These are phyloP conservation scores for Euphorbia lathyris DNA, from an alignment of 345 rosid species.

Conservation along the genomic window DNA sequence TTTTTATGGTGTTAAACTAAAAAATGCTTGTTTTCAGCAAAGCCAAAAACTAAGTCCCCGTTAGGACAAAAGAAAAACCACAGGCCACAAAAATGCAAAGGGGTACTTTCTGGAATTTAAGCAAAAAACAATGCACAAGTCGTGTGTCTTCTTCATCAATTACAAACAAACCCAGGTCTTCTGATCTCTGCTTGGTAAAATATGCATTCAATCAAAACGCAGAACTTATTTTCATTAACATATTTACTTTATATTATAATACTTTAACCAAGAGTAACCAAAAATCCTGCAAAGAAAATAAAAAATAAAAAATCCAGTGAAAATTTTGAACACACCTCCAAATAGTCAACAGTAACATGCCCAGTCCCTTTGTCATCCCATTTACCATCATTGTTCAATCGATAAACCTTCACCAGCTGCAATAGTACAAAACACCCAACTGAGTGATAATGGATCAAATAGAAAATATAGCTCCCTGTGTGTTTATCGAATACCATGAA, in stretches of 20 bases:
- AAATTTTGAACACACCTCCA: conserved; percentile 57
- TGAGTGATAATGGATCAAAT: neutral
- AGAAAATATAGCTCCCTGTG: neutral
- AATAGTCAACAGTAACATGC: conserved; percentile 67
- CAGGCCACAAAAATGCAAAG: too few species aligned
- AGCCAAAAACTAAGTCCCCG: too few species aligned
- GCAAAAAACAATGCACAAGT: too few species aligned
- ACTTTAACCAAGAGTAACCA: neutral
- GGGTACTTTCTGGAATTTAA: too few species aligned
- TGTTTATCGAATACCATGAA: neutral
- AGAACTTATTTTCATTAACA: conserved; percentile 1
- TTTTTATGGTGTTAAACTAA: too few species aligned
- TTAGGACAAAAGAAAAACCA: too few species aligned
- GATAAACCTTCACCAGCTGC: conserved; percentile 90
- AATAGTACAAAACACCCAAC: conserved; percentile 7
- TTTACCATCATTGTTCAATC: conserved; percentile 65
- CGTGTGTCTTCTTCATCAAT: conserved; percentile 86
- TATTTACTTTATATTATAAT: neutral
- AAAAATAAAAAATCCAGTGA: neutral
- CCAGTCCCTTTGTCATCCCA: conserved; percentile 99
- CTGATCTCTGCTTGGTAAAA: conserved; percentile 57
- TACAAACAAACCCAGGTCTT: conserved; percentile 72
- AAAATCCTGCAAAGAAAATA: neutral
- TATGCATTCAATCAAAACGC: conserved; percentile 27
- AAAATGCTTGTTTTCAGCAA: too few species aligned